These are phyloP conservation scores for Avena insularis DNA, from an alignment of 176 grass and related monocot species.

Conservation along the genomic window DNA sequence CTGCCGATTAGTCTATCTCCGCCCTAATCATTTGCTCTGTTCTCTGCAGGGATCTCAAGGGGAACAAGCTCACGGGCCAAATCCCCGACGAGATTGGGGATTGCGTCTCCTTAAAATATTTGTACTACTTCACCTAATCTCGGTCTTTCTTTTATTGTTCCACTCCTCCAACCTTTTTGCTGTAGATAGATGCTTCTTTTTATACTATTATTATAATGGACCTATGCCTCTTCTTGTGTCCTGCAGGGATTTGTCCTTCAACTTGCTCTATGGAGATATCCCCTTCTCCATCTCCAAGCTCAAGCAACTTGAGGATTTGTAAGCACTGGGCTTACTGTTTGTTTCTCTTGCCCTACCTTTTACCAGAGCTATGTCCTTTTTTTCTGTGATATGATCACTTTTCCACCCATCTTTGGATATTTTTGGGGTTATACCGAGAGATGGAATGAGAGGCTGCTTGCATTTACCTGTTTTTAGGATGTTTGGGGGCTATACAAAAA, in stretches of 20 bases:
- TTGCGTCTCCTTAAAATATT: slow-evolving; percentile 80
- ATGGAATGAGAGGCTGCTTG: not conserved
- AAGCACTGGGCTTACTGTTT: slow-evolving; percentile 36
- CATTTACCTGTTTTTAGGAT: not conserved
- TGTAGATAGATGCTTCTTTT: slow-evolving; percentile 38
- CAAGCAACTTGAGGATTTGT: slow-evolving; percentile 96
- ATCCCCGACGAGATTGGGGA: slow-evolving; percentile 99
- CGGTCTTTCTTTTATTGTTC: slow-evolving; percentile 53
- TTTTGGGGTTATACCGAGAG: not conserved
- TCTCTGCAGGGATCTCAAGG: slow-evolving; percentile 84
- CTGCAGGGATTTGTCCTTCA: slow-evolving; percentile 89
- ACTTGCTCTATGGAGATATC: slow-evolving; percentile 90
- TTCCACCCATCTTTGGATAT: not conserved
- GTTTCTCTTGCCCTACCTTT: slow-evolving; percentile 21
- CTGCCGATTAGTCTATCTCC: slow-evolving; percentile 34
- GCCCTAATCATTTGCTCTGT: slow-evolving; percentile 51
- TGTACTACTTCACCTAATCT: slow-evolving; percentile 52
- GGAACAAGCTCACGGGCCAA: slow-evolving; percentile 83
- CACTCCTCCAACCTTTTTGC: slow-evolving; percentile 9
- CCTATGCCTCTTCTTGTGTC: slow-evolving; percentile 25
- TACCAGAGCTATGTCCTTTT: not conserved
- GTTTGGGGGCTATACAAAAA: not conserved
- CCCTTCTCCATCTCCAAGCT: slow-evolving; percentile 98
- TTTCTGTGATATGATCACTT: not conserved
- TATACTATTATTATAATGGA: slow-evolving; percentile 19